Evolutionary conservation across 768 basidiomycete genomes (phyloP).

Genomic region (Zangia roseola): DNA sequence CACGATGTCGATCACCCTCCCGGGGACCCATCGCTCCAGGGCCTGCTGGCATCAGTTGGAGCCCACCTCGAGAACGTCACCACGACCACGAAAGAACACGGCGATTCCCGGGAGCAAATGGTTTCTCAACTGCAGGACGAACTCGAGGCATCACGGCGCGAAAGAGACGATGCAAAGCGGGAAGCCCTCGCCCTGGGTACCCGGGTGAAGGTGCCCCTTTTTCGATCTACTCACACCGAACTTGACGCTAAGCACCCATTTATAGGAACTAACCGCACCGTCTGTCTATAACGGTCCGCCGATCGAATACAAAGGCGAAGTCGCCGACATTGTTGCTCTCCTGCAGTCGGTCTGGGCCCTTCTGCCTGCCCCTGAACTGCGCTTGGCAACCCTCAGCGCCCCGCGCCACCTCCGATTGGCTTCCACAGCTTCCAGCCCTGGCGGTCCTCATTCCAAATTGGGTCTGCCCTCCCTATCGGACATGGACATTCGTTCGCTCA

Average conservation of each 20-base stretch:
- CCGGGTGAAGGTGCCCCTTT: constrained; percentile 37
- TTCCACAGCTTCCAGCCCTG: constrained; percentile 41
- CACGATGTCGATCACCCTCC: constrained; percentile 54
- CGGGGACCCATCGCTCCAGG: constrained; percentile 49
- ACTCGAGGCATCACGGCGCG: constrained; percentile 51
- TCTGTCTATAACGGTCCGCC: constrained; percentile 27
- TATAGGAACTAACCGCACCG: constrained; percentile 23
- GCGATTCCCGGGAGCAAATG: constrained; percentile 41
- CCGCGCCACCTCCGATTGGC: constrained; percentile 48
- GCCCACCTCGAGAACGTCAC: constrained; percentile 53
- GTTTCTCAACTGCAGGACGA: constrained; percentile 58
- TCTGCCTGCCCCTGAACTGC: constrained; percentile 82
- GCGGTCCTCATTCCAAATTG: constrained; percentile 27
- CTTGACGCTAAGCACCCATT: constrained; percentile 8
- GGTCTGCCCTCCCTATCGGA: constrained; percentile 64
- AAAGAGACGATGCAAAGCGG: constrained; percentile 49
- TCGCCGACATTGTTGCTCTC: constrained; percentile 54
- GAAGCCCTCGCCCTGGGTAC: constrained; percentile 39
- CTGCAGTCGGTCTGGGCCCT: constrained; percentile 77
- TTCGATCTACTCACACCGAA: not conserved
- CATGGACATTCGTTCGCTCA: constrained; percentile 84
- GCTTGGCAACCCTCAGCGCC: constrained; percentile 59
- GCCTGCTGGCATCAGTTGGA: constrained; percentile 47
- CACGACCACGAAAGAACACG: constrained; percentile 41
- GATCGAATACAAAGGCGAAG: constrained; percentile 40